Base-by-base conservation (phyloP, 2,329 filamentous ascomycete genomes). In the Aspergillus pseudoterreus region DNA sequence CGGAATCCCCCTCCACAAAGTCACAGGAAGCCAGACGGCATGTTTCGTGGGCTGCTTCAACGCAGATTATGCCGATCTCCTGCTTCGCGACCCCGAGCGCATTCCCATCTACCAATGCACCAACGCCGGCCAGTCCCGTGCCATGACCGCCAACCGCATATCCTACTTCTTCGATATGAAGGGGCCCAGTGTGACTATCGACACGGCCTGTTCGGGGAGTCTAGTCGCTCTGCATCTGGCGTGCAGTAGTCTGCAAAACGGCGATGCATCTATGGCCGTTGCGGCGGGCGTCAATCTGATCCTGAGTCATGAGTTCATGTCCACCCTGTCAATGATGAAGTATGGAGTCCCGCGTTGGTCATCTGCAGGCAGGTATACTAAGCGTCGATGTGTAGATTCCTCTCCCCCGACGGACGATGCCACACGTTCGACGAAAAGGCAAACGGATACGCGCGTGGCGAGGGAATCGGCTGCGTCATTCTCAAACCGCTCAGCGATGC, bases 371-470 rank as follows among this genome's bases (percentile, higher is more conserved):
- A 30, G 24, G 11, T 15, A n/a, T 14, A 32, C 42, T n/a, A 27
- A n/a, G 11, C 4, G 6, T 17, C 15, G 21, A 11, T n/a, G n/a
- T 22, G 14, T 9, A 63, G 57, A 5, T 60, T 69, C 17, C 54
- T 69, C 3, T 67, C 63, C 10, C 57, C 62, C 8, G 62, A 67
- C 32, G 63, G 66, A 2, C 55, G 48, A 17, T 71, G 63, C 27
- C 54, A 66, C 21, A 65, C 59, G 2, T 74, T 71, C 45, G 76
- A 77, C 50, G 55, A 66, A 6, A 57, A 63, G 10, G 75, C 71
- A 0, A 68, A 73, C 47, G 78, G 78, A 1, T 80, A 79, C 52
- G 71, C 64, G 0, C 67, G 76, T 11, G 77, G 75, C 3, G 78
- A 80, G 57, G 78, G 71, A 6, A 62, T 73, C 11, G 72, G 63